Evolutionary conservation across 495 filamentous ascomycete genomes (phyloP).

Genomic region (Aspergillus ellipticus): DNA sequence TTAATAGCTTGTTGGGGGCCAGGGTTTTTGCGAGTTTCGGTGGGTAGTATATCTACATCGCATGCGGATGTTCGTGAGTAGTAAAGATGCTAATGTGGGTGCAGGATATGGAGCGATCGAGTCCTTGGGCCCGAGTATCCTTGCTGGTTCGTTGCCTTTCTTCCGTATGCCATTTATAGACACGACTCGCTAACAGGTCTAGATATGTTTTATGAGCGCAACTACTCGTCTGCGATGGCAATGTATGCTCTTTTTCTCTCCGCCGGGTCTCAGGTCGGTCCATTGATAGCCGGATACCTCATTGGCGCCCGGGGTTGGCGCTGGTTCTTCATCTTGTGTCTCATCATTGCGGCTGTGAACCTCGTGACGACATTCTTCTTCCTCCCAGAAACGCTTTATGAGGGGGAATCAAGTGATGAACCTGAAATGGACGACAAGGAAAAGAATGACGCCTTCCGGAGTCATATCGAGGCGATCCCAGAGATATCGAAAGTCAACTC

Average conservation of each 20-base stretch:
- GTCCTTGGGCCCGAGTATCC: conserved; percentile 35
- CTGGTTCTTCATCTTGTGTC: conserved; percentile 34
- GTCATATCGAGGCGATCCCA: conserved; percentile 20
- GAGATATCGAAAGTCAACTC: conserved; percentile 12
- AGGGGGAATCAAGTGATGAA: conserved; percentile 17
- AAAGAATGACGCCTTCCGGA: neutral
- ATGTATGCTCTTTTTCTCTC: conserved; percentile 34
- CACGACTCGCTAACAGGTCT: neutral
- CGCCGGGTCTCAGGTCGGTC: conserved; percentile 32
- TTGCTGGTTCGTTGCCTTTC: conserved; percentile 24
- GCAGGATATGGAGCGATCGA: conserved; percentile 32
- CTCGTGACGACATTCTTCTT: conserved; percentile 27
- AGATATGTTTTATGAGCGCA: conserved; percentile 37
- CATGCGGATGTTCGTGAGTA: no score
- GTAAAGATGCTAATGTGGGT: neutral
- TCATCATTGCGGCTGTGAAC: conserved; percentile 29
- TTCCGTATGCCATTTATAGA: neutral
- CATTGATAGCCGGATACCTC: conserved; percentile 31
- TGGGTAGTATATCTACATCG: neutral
- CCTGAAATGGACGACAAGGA: conserved; percentile 14
- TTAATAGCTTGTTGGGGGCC: conserved; percentile 26
- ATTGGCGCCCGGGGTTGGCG: conserved; percentile 28
- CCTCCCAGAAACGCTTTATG: conserved; percentile 29
- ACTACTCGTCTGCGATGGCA: conserved; percentile 41
- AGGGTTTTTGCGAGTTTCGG: conserved; percentile 34